Base-by-base conservation (phyloP, 2,329 filamentous ascomycete genomes). In the Colletotrichum endophyticum region DNA sequence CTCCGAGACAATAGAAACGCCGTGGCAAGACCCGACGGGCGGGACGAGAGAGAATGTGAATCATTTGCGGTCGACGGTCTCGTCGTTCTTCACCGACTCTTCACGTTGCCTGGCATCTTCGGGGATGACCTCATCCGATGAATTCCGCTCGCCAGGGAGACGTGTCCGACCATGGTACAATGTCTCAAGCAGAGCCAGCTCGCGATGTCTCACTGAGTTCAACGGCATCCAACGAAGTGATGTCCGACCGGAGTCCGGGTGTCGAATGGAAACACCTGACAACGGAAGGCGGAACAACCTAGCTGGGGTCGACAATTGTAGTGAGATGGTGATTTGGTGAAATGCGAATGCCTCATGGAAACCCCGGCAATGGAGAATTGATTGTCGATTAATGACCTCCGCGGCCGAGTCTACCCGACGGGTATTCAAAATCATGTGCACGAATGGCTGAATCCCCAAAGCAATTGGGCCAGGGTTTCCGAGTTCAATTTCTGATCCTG, bases 51-150 rank as follows among this genome's bases (percentile, higher is more conserved):
- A 28, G n/a, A 15, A 39, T 62, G 64, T 66, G 72, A 72, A 72
- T 71, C 72, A 72, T 66, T 44, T 36, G 27, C 53, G 32, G 61
- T 57, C 66, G 44, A 19, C n/a, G 69, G 36, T 64, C 57, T 66
- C 34, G 53, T 71, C 36, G 56, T 77, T 77, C 74, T 78, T 78
- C 76, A 78, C 76, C 76, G 76, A 78, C 76, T 78, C 73, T 73
- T 78, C 74, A 77, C 11, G 73, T 66, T 64, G 61, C 32, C 70
- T 77, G 70, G 64, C 59, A 69, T 73, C 28, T 53, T 64, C 49
- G 15, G 32, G 34, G 28, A 77, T 78, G 76, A 77, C 74, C 66
- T 77, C 74, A 74, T 77, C 32, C 61, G 66, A 71, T 28, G 56
- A 56, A 57, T 63, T 25, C 63, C 63, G 62, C 32, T 36, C n/a